Percentiles rank a stretch among this genome's conserved stretches.
phyloP scores from a whole-genome alignment of 106 monocot species.

The Vanilla planifolia region DNA sequence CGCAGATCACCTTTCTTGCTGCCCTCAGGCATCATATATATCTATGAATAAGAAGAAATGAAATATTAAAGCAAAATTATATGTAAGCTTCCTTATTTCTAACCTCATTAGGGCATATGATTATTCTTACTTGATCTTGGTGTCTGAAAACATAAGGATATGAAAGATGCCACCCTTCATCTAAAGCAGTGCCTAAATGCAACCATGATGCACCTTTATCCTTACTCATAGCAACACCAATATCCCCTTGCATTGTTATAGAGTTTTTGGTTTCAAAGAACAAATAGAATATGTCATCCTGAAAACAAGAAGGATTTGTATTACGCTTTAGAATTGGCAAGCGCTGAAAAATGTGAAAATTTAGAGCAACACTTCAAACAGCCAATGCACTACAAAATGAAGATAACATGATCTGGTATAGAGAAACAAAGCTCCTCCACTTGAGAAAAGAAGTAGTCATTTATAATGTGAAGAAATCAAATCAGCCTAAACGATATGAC shows the following conservation, averaged over 20 bases:
- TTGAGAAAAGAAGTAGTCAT: too few relatives aligned
- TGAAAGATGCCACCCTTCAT: constrained; percentile 93
- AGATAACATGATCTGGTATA: too few relatives aligned
- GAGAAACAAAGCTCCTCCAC: too few relatives aligned
- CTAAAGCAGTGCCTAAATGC: constrained; percentile 72
- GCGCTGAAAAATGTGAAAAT: too few relatives aligned
- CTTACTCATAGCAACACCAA: constrained; percentile 77
- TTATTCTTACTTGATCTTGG: constrained; percentile 41
- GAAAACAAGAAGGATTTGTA: constrained; percentile 10
- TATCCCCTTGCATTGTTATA: constrained; percentile 75
- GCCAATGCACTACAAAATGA: too few relatives aligned
- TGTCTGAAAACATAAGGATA: constrained; percentile 84
- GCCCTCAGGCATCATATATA: constrained; percentile 91
- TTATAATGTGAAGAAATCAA: too few relatives aligned
- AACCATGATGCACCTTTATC: constrained; percentile 80
- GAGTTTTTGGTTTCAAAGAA: constrained; percentile 89
- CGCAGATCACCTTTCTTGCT: constrained; percentile 78
- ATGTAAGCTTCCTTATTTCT: background rate
- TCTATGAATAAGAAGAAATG: constrained; percentile 18
- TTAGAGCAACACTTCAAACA: too few relatives aligned
- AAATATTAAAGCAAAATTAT: background rate
- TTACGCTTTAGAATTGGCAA: background rate
- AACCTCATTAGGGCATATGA: background rate
- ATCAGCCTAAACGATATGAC: too few relatives aligned
- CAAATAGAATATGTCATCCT: constrained; percentile 68